phyloP scores from a whole-genome alignment of 108 stramenopile genomes.

The Cyclotella choctawhatcheeana region DNA sequence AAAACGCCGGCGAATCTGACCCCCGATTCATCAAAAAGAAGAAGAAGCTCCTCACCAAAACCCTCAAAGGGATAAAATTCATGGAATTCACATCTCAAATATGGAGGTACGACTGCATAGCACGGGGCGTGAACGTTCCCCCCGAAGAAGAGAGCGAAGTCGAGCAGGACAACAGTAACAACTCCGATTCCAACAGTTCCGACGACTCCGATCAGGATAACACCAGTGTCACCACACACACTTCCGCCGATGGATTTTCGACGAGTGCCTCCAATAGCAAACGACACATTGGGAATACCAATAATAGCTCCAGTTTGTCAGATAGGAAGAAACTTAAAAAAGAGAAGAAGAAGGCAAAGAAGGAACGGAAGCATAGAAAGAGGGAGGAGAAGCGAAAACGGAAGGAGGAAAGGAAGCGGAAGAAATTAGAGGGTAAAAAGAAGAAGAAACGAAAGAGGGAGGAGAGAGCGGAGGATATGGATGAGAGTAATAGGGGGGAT shows the following conservation, averaged over 20 bases:
- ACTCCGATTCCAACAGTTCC: constrained; percentile 3
- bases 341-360: constrained; percentile 41
- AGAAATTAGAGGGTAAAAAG: constrained; percentile 34
- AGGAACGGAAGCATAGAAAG: constrained; percentile 25
- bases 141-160: constrained; percentile 8
- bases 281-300: constrained; percentile 15
- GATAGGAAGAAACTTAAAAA: constrained; percentile 27
- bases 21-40: constrained; percentile 48
- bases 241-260: constrained; percentile 44
- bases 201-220: constrained; percentile 23
- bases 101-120: constrained; percentile 26
- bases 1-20: constrained; percentile 49
- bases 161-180: constrained; percentile 5
- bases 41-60: constrained; percentile 40
- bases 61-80: constrained; percentile 33
- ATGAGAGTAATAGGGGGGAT: background rate
- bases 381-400: constrained; percentile 23
- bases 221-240: constrained; percentile 25
- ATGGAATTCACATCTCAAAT: constrained; percentile 27
- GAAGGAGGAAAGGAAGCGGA: constrained; percentile 23
- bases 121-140: constrained; percentile 1
- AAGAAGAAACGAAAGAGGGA: constrained; percentile 26
- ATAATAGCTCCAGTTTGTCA: constrained; percentile 14
- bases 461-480: background rate
- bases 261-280: constrained; percentile 36